These are phyloP conservation scores for Aschersonia sp. DNA, from an alignment of 2,329 filamentous ascomycete species.

Conservation along the genomic window DNA sequence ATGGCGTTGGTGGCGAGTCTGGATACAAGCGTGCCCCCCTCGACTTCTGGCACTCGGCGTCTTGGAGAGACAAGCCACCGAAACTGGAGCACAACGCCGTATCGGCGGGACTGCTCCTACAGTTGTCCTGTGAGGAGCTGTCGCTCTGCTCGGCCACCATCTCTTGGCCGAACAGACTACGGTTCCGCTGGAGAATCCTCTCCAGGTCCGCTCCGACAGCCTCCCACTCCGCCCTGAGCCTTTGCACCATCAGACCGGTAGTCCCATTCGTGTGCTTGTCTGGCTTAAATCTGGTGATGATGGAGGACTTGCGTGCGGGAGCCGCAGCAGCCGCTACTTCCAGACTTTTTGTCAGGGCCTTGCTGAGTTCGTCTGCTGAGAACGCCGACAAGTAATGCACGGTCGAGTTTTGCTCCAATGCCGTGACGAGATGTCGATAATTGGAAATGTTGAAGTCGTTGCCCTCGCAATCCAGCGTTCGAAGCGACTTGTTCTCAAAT, in stretches of 20 bases:
- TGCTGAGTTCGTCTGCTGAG: constrained; percentile 19
- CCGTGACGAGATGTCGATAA: constrained; percentile 29
- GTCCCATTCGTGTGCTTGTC: constrained; percentile 14
- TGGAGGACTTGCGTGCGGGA: constrained; percentile 16
- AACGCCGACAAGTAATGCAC: constrained; percentile 31
- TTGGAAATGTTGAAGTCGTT: constrained; percentile 40
- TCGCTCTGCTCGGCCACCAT: constrained; percentile 8
- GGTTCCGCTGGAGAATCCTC: constrained; percentile 21
- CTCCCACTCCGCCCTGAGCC: constrained; percentile 25
- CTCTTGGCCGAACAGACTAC: constrained; percentile 12
- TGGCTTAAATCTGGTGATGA: constrained; percentile 18
- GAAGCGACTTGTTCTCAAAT: constrained; percentile 30
- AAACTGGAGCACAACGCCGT: constrained; percentile 16
- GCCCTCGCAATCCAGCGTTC: constrained; percentile 38
- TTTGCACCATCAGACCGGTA: constrained; percentile 19
- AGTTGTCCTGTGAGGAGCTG: constrained; percentile 9
- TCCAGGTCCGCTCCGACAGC: constrained; percentile 17
- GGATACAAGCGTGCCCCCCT: constrained; percentile 8
- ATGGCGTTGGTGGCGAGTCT: constrained; percentile 1
- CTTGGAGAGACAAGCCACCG: constrained; percentile 20
- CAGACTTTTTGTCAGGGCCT: constrained; percentile 19
- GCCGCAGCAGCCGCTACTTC: constrained; percentile 13
- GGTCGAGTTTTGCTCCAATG: constrained; percentile 25
- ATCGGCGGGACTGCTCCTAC: constrained; percentile 11
- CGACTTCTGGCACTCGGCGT: constrained; percentile 13